Evolutionary conservation across 2,329 filamentous ascomycete species (phyloP), one percentile per base, ranked within the genome.

Genomic region (Penicillium sp.): DNA sequence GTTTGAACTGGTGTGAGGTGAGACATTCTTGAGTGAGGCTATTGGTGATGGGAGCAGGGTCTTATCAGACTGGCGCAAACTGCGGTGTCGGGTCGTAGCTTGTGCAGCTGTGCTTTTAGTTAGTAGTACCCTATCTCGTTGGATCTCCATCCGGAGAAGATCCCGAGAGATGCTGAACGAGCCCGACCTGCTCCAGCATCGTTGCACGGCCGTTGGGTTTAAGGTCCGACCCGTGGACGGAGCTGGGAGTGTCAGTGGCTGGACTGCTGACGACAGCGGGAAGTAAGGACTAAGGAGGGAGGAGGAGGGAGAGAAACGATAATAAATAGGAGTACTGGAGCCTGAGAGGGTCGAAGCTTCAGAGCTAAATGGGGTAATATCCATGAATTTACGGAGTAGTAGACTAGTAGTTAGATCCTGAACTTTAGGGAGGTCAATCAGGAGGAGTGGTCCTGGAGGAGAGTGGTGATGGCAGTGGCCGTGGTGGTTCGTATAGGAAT

Each of bases 251-350:
- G 31, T 41, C 55, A 60, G 55, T 58, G 20, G 20, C 58, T 57
- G 58, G 55, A 31, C 25, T 22, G 42, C 47, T 56, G 56, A 59
- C 52, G 45, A 59, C 58, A 58, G 50, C 25, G 35, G 39, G 43
- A 55, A 51, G 56, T 20, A 20, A 20, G 20, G 20, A 20, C 20
- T 41, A 61, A 60, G 55, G 55, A 57, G 57, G 22, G 25, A 17
- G 50, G 47, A 10, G 43, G 22, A n/a, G 37, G 20, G 20, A 20
- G 31, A 35, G 34, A 2, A 37, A 52, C 34, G 20, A 35, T 11
- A 22, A 54, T 14, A 20, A 34, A 34, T 31, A 50, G 48, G 31
- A 39, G 31, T 50, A 25, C 25, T 11, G 35, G 35, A 25, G 20
- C 20, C 20, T 20, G 20, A 20, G 20, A 20, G 20, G 42, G 42